These are phyloP conservation scores for Monilinia vaccinii-corymbosi DNA, from an alignment of 2,329 filamentous ascomycete species.

Conservation along the genomic window DNA sequence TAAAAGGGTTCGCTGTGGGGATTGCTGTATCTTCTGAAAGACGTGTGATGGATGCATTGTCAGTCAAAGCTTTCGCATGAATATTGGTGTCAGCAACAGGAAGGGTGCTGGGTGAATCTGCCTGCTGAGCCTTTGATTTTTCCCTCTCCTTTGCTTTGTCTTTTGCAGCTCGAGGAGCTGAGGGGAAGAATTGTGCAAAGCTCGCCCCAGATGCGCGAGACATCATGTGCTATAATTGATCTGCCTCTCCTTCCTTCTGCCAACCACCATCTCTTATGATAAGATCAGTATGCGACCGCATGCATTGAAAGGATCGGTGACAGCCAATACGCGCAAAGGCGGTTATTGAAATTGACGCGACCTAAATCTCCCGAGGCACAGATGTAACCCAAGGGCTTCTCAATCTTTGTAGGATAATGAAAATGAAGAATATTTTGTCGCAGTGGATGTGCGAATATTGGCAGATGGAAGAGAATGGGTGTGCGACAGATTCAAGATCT, in stretches of 20 bases:
- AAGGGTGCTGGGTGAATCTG: constrained; percentile 26
- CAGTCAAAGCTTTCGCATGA: constrained; percentile 24
- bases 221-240: constrained; percentile 45
- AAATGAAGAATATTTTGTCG: constrained; percentile 3
- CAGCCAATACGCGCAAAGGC: constrained; percentile 21
- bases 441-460: constrained; percentile 9
- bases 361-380: constrained; percentile 5
- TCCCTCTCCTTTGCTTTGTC: constrained; percentile 52
- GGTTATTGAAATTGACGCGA: constrained; percentile 14
- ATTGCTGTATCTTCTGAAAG: constrained; percentile 16
- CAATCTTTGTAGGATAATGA: background rate
- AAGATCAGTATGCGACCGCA: constrained; percentile 21
- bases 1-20: constrained; percentile 19
- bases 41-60: constrained; percentile 26
- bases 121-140: constrained; percentile 40
- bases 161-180: constrained; percentile 51
- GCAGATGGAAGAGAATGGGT: background rate
- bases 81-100: constrained; percentile 30
- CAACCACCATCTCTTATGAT: constrained; percentile 27
- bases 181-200: constrained; percentile 81
- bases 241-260: constrained; percentile 27
- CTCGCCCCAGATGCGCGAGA: constrained; percentile 68
- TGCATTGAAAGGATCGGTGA: constrained; percentile 20
- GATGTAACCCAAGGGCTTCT: constrained; percentile 1
- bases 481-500: constrained; percentile 3